phyloP scores from a whole-genome alignment of 148 eudicot species.

The Vaccinium corymbosum region DNA sequence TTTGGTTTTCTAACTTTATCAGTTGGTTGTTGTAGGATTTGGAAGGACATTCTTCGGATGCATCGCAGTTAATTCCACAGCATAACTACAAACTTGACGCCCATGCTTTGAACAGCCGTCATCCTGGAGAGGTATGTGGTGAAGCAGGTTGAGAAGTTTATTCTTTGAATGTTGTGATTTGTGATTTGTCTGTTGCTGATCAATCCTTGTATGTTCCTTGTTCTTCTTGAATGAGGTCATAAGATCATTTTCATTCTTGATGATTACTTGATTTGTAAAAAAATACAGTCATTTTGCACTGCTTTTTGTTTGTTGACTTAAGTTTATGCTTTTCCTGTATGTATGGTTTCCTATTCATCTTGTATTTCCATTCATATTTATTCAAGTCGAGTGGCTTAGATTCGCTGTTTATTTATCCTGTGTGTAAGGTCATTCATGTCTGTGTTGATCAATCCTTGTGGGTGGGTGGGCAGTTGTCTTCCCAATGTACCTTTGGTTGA shows the following conservation, averaged over 20 bases:
- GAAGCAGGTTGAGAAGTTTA: slow-evolving; percentile 6
- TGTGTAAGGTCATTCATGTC: not conserved
- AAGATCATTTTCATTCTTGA: not conserved
- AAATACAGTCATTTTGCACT: not conserved
- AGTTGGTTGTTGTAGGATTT: slow-evolving; percentile 48
- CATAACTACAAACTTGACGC: slow-evolving; percentile 99
- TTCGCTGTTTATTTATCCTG: not conserved
- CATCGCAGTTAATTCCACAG: slow-evolving; percentile 82
- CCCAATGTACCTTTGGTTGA: not conserved
- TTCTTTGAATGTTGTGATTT: not conserved
- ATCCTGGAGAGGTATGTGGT: slow-evolving; percentile 85
- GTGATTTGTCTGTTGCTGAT: not conserved
- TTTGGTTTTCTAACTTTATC: slow-evolving; percentile 20
- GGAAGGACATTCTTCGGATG: slow-evolving; percentile 68
- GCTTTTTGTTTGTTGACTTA: not conserved
- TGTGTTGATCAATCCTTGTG: not conserved
- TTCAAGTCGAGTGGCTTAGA: not conserved
- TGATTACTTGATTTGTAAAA: not conserved
- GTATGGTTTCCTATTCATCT: not conserved
- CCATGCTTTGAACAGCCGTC: slow-evolving; percentile 88
- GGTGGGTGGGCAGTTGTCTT: not conserved
- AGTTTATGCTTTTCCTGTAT: not conserved
- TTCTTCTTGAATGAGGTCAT: not conserved
- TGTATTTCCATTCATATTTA: not conserved
- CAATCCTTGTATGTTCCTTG: not conserved